Conservation (phyloP, 176 grass and related monocot species). For the Oryza punctata region DNA sequence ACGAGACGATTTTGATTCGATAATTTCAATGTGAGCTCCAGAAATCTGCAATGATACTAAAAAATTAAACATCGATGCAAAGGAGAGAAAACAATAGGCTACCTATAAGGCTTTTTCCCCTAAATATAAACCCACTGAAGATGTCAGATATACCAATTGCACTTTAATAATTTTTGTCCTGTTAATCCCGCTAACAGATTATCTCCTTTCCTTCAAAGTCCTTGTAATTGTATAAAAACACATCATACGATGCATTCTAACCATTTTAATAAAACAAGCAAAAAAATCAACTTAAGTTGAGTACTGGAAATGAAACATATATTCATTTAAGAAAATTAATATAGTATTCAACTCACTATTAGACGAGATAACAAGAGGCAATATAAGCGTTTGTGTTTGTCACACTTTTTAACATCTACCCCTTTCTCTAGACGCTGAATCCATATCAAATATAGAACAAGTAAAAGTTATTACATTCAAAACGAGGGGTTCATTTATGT, state of each 20-base stretch:
- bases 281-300: constrained; percentile 10
- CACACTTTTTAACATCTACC: neutral
- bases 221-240: neutral
- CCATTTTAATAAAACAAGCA: neutral
- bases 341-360: neutral
- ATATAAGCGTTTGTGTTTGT: neutral
- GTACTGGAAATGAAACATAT: neutral
- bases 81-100: neutral
- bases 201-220: constrained; percentile 7
- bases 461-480: neutral
- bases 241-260: neutral
- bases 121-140: neutral
- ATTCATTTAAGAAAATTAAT: neutral
- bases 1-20: constrained; percentile 79
- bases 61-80: constrained; percentile 13
- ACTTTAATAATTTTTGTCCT: neutral
- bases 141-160: constrained; percentile 1
- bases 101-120: neutral
- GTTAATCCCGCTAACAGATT: neutral
- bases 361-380: neutral
- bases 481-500: neutral
- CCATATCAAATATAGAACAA: constrained; percentile 11
- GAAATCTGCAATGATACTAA: constrained; percentile 78
- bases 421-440: constrained; percentile 1
- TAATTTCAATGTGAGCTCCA: constrained; percentile 84